These are phyloP conservation scores for Canariomyces notabilis DNA, from an alignment of 2,329 filamentous ascomycete genomes.

Conservation along the genomic window DNA sequence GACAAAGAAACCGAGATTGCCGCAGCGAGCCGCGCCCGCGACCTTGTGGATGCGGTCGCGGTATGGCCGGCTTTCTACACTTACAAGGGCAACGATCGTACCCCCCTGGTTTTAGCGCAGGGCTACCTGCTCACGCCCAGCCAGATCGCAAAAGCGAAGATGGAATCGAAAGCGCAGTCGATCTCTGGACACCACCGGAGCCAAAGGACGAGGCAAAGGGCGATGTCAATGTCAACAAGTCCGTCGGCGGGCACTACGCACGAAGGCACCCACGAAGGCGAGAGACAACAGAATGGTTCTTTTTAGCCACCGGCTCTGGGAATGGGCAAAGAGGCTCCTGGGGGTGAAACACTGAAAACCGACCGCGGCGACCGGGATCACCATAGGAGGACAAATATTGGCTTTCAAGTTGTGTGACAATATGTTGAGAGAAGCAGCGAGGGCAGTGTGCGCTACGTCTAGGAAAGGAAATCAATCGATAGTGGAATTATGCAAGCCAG, in stretches of 20 bases:
- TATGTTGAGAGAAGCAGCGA: no score
- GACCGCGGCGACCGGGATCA: no score
- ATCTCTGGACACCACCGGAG: not conserved
- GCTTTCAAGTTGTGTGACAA: no score
- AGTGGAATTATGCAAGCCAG: no score
- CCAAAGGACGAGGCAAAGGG: not conserved
- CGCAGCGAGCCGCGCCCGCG: not conserved
- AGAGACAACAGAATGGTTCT: not conserved
- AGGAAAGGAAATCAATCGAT: no score
- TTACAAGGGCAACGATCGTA: no score
- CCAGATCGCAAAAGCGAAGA: conserved; percentile 4
- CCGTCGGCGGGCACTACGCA: not conserved
- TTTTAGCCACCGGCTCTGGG: not conserved
- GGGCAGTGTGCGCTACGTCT: no score
- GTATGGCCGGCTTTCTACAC: conserved; percentile 18
- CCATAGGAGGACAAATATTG: no score
- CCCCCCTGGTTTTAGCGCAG: not conserved
- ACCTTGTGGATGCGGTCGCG: not conserved
- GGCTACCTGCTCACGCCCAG: conserved; percentile 11
- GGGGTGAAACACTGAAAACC: not conserved
- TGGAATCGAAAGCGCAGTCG: conserved; percentile 6
- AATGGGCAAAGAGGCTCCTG: not conserved
- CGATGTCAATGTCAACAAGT: not conserved
- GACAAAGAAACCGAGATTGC: not conserved
- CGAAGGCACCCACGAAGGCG: not conserved